Conservation (phyloP, 768 basidiomycete species). For the Suillus bovinus region DNA sequence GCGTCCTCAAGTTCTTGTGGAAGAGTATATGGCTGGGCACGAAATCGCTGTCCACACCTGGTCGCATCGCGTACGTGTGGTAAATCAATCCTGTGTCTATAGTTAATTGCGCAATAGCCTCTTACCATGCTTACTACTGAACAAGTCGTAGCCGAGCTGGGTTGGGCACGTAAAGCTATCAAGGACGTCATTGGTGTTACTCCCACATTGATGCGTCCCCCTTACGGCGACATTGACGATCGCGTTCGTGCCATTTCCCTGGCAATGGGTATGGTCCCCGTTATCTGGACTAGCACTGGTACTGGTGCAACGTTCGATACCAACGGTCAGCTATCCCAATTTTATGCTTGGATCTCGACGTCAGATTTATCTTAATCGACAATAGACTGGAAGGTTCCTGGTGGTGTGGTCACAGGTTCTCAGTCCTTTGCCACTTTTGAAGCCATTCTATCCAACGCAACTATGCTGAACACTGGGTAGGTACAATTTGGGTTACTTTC, state of each 20-base stretch:
- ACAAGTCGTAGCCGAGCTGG: slow-evolving; percentile 90
- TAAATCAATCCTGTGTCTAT: slow-evolving; percentile 16
- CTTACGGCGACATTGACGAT: slow-evolving; percentile 88
- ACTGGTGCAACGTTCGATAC: slow-evolving; percentile 64
- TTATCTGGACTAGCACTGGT: slow-evolving; percentile 83
- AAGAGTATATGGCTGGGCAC: slow-evolving; percentile 79
- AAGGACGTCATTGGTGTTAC: slow-evolving; percentile 73
- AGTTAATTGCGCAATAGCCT: slow-evolving; percentile 39
- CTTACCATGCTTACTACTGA: slow-evolving; percentile 73
- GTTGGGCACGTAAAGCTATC: slow-evolving; percentile 89
- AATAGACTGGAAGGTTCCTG: slow-evolving; percentile 85
- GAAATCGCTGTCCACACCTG: slow-evolving; percentile 89
- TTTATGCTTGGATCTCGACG: not conserved
- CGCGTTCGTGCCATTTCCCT: slow-evolving; percentile 88
- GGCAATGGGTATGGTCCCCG: slow-evolving; percentile 89
- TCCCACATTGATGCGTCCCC: slow-evolving; percentile 77
- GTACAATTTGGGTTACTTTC: slow-evolving; percentile 13
- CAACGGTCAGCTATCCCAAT: slow-evolving; percentile 47
- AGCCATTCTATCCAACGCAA: slow-evolving; percentile 69
- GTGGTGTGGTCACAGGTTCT: slow-evolving; percentile 66
- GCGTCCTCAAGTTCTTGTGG: slow-evolving; percentile 68
- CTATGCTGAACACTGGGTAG: slow-evolving; percentile 59
- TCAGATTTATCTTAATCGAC: slow-evolving; percentile 9
- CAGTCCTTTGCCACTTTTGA: slow-evolving; percentile 70
- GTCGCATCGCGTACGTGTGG: slow-evolving; percentile 66